phyloP scores from a whole-genome alignment of 495 filamentous ascomycete species.

The Neurospora pannonica region DNA sequence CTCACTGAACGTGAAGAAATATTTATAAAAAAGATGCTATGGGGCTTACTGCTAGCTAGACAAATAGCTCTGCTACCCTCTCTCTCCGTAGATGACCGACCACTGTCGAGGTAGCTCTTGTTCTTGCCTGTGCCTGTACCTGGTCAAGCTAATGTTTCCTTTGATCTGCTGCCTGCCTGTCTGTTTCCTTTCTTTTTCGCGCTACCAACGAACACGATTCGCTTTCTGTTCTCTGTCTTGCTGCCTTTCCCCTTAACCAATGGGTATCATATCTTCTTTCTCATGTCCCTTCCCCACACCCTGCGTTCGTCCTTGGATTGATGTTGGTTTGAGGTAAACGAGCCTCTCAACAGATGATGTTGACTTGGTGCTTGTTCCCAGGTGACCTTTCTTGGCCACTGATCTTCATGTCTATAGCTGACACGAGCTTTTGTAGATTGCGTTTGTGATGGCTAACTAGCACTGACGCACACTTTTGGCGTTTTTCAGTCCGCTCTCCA shows the following conservation, averaged over 20 bases:
- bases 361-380: background rate
- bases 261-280: background rate
- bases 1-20: background rate
- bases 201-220: background rate
- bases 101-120: background rate
- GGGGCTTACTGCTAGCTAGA: background rate
- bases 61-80: background rate
- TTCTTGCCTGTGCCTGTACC: background rate
- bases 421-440: background rate
- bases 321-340: background rate
- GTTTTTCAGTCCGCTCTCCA: constrained; percentile 80
- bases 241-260: background rate
- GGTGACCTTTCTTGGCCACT: background rate
- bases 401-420: background rate
- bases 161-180: background rate
- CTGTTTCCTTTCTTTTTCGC: background rate
- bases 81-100: background rate
- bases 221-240: background rate
- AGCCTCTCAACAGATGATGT: background rate
- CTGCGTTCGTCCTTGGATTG: background rate
- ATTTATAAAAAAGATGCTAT: background rate
- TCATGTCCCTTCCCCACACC: background rate
- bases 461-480: background rate
- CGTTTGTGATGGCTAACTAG: background rate
- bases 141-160: background rate